These are phyloP conservation scores for Aspergillaceae sp. DNA, from an alignment of 2,329 filamentous ascomycete species.

Conservation along the genomic window DNA sequence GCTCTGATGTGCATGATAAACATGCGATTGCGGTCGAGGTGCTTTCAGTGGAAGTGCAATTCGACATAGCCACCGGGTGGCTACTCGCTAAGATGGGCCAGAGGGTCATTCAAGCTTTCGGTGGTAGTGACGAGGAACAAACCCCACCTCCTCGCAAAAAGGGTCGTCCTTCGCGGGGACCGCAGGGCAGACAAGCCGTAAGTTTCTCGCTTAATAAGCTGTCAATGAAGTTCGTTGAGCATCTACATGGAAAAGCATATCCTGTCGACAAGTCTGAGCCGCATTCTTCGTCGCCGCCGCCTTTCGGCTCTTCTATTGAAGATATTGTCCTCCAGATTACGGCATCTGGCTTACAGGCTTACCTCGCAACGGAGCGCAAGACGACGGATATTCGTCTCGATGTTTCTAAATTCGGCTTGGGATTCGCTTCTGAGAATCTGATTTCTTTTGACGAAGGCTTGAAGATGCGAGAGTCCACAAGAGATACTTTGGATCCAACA, in stretches of 20 bases:
- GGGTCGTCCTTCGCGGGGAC: slow-evolving; percentile 3
- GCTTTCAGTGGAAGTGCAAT: slow-evolving; percentile 20
- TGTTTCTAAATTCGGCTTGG: slow-evolving; percentile 38
- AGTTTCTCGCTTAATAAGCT: slow-evolving; percentile 20
- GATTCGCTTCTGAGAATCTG: slow-evolving; percentile 42
- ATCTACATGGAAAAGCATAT: slow-evolving; percentile 23
- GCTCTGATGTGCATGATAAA: slow-evolving; percentile 1
- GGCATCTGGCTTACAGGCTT: slow-evolving; percentile 18
- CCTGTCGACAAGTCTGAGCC: slow-evolving; percentile 8
- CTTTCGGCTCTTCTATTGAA: slow-evolving; percentile 17
- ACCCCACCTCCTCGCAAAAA: slow-evolving; percentile 2
- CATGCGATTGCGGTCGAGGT: slow-evolving; percentile 24
- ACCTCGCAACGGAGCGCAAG: slow-evolving; percentile 13
- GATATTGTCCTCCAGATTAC: slow-evolving; percentile 26
- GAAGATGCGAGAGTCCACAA: slow-evolving; percentile 39
- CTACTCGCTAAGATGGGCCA: slow-evolving; percentile 31
- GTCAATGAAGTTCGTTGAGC: slow-evolving; percentile 31
- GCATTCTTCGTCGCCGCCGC: slow-evolving; percentile 5
- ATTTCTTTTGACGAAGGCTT: slow-evolving; percentile 44
- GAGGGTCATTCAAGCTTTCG: slow-evolving; percentile 16
- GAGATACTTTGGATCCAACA: slow-evolving; percentile 30
- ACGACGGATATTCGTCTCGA: slow-evolving; percentile 21
- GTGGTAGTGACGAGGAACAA: slow-evolving; percentile 5
- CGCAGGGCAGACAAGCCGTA: slow-evolving; percentile 9
- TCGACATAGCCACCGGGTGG: slow-evolving; percentile 37